phyloP scores from a whole-genome alignment of 306 rosid genomes.

The Aeschynomene evenia region DNA sequence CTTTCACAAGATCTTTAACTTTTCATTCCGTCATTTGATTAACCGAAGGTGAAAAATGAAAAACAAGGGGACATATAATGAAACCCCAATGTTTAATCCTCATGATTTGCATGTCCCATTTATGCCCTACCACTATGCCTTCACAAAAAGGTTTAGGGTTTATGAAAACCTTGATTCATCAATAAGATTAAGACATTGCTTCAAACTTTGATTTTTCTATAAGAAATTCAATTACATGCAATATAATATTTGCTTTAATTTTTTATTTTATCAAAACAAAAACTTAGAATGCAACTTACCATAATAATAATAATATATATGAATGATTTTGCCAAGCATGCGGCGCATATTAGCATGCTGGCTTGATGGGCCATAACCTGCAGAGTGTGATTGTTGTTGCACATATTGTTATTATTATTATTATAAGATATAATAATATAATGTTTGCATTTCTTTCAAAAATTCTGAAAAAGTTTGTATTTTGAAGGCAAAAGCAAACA shows the following conservation, averaged over 20 bases:
- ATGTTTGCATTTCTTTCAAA: slow-evolving; percentile 20
- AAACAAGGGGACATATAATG: neutral
- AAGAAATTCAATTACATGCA: no score
- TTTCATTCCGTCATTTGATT: neutral
- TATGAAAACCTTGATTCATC: neutral
- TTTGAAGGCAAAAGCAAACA: slow-evolving; percentile 62
- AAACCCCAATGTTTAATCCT: neutral
- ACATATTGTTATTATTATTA: neutral
- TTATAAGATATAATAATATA: neutral
- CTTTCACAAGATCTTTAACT: no score
- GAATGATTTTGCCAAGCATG: neutral
- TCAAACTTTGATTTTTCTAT: no score
- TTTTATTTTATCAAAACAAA: no score
- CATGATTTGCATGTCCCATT: neutral
- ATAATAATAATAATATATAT: neutral
- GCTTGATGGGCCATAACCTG: slow-evolving; percentile 33
- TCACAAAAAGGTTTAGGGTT: neutral
- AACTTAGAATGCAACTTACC: no score
- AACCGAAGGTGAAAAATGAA: neutral
- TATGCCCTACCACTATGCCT: neutral
- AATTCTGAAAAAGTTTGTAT: slow-evolving; percentile 38
- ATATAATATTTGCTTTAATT: no score
- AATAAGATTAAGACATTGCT: no score
- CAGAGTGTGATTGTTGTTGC: slow-evolving; percentile 50
- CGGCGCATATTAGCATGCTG: slow-evolving; percentile 34